Percentiles rank a stretch among this genome's conserved stretches.
Conservation (phyloP, 116 monocot genomes). For the Cymodocea nodosa region DNA sequence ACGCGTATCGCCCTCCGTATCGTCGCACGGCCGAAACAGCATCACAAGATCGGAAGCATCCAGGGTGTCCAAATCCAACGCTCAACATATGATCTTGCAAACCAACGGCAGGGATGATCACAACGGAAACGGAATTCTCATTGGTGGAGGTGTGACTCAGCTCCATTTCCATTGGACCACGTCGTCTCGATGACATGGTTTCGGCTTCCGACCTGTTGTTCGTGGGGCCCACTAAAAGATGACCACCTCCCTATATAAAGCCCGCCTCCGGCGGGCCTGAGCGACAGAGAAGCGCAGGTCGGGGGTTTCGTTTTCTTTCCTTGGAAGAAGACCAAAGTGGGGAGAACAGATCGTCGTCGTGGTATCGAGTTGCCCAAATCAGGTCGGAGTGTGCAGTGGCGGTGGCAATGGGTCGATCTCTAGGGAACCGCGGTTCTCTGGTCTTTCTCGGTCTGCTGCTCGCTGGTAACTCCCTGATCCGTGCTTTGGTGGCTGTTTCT, state of each 20-base stretch:
- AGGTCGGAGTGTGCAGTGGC: too few relatives aligned
- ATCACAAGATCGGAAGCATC: neutral
- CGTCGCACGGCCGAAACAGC: too few relatives aligned
- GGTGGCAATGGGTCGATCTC: slow-evolving; percentile 16
- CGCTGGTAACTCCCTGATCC: slow-evolving; percentile 13
- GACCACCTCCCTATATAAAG: neutral
- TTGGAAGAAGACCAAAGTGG: slow-evolving; percentile 5
- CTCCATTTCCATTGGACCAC: slow-evolving; percentile 36
- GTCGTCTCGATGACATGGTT: slow-evolving; percentile 29
- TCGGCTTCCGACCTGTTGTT: neutral
- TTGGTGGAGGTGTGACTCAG: slow-evolving; percentile 10
- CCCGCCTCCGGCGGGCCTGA: too few relatives aligned
- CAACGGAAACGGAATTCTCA: slow-evolving; percentile 16
- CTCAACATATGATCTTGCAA: too few relatives aligned
- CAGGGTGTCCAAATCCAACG: neutral
- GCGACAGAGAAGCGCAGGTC: too few relatives aligned
- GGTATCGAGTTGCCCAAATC: too few relatives aligned
- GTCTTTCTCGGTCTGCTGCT: slow-evolving; percentile 21
- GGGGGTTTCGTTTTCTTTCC: neutral
- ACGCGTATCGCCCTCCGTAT: neutral
- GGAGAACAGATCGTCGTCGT: neutral
- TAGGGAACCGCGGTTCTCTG: slow-evolving; percentile 16
- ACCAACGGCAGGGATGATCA: slow-evolving; percentile 23
- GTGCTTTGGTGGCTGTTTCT: neutral
- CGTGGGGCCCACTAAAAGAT: neutral